phyloP scores from a whole-genome alignment of 1,139 yeast species.

The Yamadazyma sp. region DNA sequence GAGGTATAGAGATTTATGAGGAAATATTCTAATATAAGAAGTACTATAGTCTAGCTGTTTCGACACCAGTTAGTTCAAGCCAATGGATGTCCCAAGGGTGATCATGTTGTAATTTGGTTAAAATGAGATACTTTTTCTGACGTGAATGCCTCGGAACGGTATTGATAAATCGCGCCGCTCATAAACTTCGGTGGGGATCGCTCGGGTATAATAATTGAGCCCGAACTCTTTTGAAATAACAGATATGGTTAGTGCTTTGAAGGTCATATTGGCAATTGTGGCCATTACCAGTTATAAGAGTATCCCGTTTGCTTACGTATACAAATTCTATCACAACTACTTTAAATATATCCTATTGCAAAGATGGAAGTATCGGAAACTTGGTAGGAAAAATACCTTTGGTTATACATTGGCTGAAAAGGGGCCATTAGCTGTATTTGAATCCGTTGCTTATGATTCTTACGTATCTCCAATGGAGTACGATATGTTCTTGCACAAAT shows the following conservation, averaged over 20 bases:
- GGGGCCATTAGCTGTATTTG: slow-evolving; percentile 39
- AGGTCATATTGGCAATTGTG: slow-evolving; percentile 9
- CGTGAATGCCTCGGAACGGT: neutral
- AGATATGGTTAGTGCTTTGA: slow-evolving; percentile 7
- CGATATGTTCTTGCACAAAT: slow-evolving; percentile 84
- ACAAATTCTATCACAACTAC: slow-evolving; percentile 58
- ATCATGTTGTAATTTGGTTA: too few relatives aligned
- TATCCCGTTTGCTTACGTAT: slow-evolving; percentile 66
- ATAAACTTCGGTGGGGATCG: too few relatives aligned
- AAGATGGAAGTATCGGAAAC: slow-evolving; percentile 19
- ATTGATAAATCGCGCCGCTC: neutral
- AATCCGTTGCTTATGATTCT: slow-evolving; percentile 45
- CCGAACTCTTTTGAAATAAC: neutral
- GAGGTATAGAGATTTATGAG: neutral
- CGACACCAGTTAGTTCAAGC: too few relatives aligned
- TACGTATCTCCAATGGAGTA: slow-evolving; percentile 78
- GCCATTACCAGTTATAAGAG: slow-evolving; percentile 42
- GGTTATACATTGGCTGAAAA: slow-evolving; percentile 23
- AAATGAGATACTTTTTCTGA: neutral
- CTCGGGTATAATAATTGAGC: neutral
- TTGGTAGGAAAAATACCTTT: slow-evolving; percentile 33
- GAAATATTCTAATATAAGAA: too few relatives aligned
- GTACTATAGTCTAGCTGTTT: too few relatives aligned
- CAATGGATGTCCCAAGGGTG: too few relatives aligned
- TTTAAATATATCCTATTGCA: slow-evolving; percentile 41